These are phyloP conservation scores for Calendula officinalis DNA, from an alignment of 129 eudicot species.

Conservation along the genomic window DNA sequence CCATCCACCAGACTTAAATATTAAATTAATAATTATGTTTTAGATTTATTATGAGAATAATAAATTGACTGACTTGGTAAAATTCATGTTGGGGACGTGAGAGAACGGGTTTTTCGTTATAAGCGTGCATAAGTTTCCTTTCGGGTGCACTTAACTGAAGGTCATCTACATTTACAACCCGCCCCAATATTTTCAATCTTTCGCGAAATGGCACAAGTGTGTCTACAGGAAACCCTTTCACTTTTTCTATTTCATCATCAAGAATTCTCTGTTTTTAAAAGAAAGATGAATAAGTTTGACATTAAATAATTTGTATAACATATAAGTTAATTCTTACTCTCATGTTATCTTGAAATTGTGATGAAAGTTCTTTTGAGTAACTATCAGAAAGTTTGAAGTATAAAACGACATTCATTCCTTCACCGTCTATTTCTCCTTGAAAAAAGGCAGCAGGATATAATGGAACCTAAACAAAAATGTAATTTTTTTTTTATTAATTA, in stretches of 20 bases:
- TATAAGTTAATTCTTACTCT: constrained; percentile 47
- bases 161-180: constrained; percentile 86
- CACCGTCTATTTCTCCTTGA: constrained; percentile 87
- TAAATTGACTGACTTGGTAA: constrained; percentile 48
- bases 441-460: constrained; percentile 82
- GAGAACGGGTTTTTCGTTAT: constrained; percentile 93
- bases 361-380: constrained; percentile 73
- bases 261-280: constrained; percentile 55
- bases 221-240: constrained; percentile 79
- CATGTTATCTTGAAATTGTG: constrained; percentile 76
- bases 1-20: neutral
- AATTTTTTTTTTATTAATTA: neutral
- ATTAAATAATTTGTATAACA: neutral
- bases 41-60: neutral
- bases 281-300: neutral
- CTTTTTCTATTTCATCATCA: constrained; percentile 81
- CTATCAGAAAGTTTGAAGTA: constrained; percentile 82
- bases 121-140: constrained; percentile 84
- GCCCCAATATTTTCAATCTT: constrained; percentile 92
- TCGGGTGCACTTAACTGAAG: constrained; percentile 81
- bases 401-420: constrained; percentile 84
- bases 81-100: constrained; percentile 98
- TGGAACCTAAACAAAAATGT: constrained; percentile 51
- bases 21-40: neutral
- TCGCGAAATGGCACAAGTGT: constrained; percentile 75